phyloP scores from a whole-genome alignment of 345 rosid genomes.

The Ailanthus altissimus region DNA sequence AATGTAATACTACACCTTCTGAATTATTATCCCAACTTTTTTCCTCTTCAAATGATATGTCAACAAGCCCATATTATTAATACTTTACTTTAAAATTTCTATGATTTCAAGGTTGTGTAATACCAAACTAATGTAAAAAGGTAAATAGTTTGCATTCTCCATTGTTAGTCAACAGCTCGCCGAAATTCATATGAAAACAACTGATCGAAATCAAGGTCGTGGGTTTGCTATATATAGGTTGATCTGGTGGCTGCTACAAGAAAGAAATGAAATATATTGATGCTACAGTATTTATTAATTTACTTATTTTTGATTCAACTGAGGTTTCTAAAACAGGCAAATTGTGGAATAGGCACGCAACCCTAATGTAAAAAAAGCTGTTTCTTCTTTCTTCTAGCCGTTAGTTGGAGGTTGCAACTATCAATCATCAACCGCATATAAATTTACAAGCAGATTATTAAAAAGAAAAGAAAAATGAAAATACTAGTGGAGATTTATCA shows the following conservation, averaged over 20 bases:
- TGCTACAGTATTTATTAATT: neutral
- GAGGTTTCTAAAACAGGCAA: conserved; percentile 23
- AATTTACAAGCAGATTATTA: neutral
- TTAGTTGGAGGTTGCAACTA: conserved; percentile 16
- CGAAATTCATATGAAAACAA: no score
- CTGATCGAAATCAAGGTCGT: no score
- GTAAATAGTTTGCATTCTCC: no score
- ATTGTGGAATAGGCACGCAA: conserved; percentile 8
- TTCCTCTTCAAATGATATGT: no score
- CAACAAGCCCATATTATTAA: no score
- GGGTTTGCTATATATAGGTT: neutral
- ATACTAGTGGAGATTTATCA: neutral
- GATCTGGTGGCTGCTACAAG: neutral
- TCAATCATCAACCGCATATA: conserved; percentile 21
- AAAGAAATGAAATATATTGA: neutral
- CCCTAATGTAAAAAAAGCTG: neutral
- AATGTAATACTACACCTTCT: no score
- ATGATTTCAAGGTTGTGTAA: no score
- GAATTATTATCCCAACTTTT: no score
- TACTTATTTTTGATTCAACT: conserved; percentile 1
- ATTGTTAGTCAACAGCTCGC: no score
- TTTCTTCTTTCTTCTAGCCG: neutral
- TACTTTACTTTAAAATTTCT: no score
- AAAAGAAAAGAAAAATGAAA: neutral
- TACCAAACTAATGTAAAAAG: no score